Evolutionary conservation across 306 rosid species (phyloP).

Genomic region (Abrus pulchellus): DNA sequence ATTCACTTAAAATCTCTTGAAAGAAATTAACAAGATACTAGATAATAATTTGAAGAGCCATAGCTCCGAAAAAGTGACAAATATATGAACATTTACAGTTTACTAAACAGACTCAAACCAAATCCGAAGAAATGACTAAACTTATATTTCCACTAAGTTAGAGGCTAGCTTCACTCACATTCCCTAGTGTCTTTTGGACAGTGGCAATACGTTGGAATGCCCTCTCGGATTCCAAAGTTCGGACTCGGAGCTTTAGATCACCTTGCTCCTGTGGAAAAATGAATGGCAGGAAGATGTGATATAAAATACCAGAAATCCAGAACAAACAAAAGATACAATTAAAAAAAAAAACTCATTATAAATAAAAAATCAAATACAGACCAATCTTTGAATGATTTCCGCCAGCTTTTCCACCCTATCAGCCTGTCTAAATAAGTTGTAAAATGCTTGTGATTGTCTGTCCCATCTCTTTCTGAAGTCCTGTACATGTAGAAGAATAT

Average conservation of each 20-base stretch:
- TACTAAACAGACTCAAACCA: constrained; percentile 41
- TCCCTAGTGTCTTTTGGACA: constrained; percentile 89
- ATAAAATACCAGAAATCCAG: constrained; percentile 31
- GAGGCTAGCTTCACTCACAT: constrained; percentile 72
- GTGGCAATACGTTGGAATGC: constrained; percentile 96
- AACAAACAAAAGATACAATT: constrained; percentile 42
- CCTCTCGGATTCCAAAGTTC: constrained; percentile 96
- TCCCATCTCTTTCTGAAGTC: constrained; percentile 90
- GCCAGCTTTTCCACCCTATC: constrained; percentile 97
- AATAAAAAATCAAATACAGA: constrained; percentile 41
- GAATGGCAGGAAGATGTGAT: constrained; percentile 32
- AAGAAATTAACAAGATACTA: constrained; percentile 12
- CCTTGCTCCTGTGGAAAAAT: constrained; percentile 89
- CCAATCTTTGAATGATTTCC: constrained; percentile 83
- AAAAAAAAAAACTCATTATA: constrained; percentile 39
- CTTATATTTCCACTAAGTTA: constrained; percentile 38
- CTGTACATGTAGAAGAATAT: constrained; percentile 61
- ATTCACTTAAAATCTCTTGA: constrained; percentile 15
- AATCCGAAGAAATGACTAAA: constrained; percentile 14
- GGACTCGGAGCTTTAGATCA: constrained; percentile 95
- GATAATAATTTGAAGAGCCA: constrained; percentile 32
- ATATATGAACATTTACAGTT: constrained; percentile 28
- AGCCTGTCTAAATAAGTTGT: constrained; percentile 96
- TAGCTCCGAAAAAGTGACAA: constrained; percentile 34
- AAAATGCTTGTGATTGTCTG: constrained; percentile 87